Base-by-base conservation (phyloP, 495 filamentous ascomycete species). In the Aspergillus heteromorphus region DNA sequence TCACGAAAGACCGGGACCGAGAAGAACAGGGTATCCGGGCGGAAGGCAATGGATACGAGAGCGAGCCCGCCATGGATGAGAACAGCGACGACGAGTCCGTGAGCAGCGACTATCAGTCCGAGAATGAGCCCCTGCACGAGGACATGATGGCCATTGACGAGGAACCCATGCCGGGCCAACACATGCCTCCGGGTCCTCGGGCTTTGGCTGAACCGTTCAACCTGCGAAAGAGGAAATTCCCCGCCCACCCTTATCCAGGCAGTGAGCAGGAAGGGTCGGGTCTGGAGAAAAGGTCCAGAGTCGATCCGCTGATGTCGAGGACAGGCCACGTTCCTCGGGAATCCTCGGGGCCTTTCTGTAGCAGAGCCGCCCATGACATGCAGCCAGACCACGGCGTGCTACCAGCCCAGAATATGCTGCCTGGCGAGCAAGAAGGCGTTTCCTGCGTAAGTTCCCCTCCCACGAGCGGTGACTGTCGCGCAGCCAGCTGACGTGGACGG, bases 171-270 rank as follows among this genome's bases (percentile, higher is more conserved):
- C 47, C 25, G 2, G 30, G 41, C 11, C 36, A 13, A 13, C 16
- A 29, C 38, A 49, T 19, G 9, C 40, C 36, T 11, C 14, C 38
- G n/a, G 21, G 27, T 5, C 8, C 40, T 13, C 3, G 18, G 1
- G 16, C 14, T 30, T 36, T 25, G 8, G 1, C 47, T 7, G 43
- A 49, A 6, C 17, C 40, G 36, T 21, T 49, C 13, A 57, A 56
- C 48, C 29, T 52, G 23, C 58, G 64, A 21, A 73, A 73, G 55
- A 62, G 70, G 13, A 73, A 70, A 42, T 54, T 58, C 42, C 19
- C 56, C 7, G 45, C 36, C 25, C 51, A 49, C 16, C 21, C 40
- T 13, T 40, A 34, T 23, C 40, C 45, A 17, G 19, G 29, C 25
- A 23, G 17, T 20, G 23, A 45, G 20, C 29, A 20, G 11, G 48